Base-by-base conservation (phyloP, 2,329 filamentous ascomycete genomes). In the Sclerotinia trifoliorum region DNA sequence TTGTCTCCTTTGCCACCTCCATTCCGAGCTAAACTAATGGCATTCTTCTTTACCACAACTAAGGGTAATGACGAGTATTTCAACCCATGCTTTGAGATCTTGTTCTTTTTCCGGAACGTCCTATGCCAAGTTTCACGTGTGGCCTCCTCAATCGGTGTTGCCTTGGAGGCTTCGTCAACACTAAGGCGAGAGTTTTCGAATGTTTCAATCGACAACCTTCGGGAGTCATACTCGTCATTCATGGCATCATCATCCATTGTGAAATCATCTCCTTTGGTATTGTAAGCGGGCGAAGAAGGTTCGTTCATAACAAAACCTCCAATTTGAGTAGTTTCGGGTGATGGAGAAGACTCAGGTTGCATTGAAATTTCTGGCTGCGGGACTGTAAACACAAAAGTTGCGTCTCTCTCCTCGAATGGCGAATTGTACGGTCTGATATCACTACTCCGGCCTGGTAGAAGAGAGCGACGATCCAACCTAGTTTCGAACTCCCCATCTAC, bases 61-160 rank as follows among this genome's bases (percentile, higher is more conserved):
- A 85, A 80, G 2, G 93, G 92, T 54, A 97, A 80, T 0, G 89
- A 88, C 0, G 92, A 90, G 72, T 94, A 93, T 70, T 90, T 86
- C 62, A 91, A 87, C 35, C 92, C 92, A 75, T 93, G 83, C 61
- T 85, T 85, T 0, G 93, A 96, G 21, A 86, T 73, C 70, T 84
- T 78, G 71, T 86, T 84, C 72, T 81, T 85, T 17, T 74, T 73
- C 26, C n/a, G 35, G 26, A 26, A 26, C 6, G 10, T 48, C 29
- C 21, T 68, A 46, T 49, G 61, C 51, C 15, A 15, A 13, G 19
- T 42, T 17, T 24, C 65, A n/a, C 5, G 51, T 29, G 5, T 56
- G 10, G 42, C 17, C n/a, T 21, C 63, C 48, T 60, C 52, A 17
- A 48, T 19, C 11, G 56, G 21, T 35, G 8, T 21, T 5, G 4